Evolutionary conservation across 768 basidiomycete species (phyloP).

Genomic region (Daedaleopsis sinensis): DNA sequence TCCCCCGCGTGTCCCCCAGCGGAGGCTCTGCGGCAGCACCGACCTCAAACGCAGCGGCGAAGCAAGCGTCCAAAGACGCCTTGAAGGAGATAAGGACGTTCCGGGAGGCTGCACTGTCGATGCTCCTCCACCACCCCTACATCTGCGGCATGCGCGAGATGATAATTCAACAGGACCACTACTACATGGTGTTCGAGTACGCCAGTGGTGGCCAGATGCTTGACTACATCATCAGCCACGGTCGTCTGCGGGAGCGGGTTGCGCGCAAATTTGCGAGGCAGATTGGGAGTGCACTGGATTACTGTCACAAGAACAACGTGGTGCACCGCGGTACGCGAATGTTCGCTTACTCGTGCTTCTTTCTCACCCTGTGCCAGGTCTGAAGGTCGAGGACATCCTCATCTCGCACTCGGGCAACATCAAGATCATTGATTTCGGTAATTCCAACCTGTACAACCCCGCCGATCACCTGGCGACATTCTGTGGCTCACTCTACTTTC

Average conservation of each 20-base stretch:
- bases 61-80: constrained; percentile 85
- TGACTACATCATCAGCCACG: constrained; percentile 99
- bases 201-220: constrained; percentile 99
- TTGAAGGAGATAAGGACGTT: constrained; percentile 96
- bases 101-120: constrained; percentile 92
- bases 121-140: constrained; percentile 97
- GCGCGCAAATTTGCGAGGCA: constrained; percentile 98
- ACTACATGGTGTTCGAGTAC: constrained; percentile 99
- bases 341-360: constrained; percentile 12
- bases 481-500: constrained; percentile 97
- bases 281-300: constrained; percentile 94
- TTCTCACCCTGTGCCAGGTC: constrained; percentile 48
- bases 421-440: constrained; percentile 99
- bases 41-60: constrained; percentile 64
- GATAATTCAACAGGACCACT: constrained; percentile 96
- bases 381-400: constrained; percentile 99
- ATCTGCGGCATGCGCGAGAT: constrained; percentile 99
- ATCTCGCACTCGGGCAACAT: constrained; percentile 98
- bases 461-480: constrained; percentile 84
- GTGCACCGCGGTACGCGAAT: constrained; percentile 78
- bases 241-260: constrained; percentile 90
- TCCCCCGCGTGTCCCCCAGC: constrained; percentile 80
- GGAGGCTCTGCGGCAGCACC: constrained; percentile 51
- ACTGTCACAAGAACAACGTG: constrained; percentile 96
- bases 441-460: constrained; percentile 95